Conservation (phyloP, 2,329 filamentous ascomycete genomes). For the Colletotrichum sp. region DNA sequence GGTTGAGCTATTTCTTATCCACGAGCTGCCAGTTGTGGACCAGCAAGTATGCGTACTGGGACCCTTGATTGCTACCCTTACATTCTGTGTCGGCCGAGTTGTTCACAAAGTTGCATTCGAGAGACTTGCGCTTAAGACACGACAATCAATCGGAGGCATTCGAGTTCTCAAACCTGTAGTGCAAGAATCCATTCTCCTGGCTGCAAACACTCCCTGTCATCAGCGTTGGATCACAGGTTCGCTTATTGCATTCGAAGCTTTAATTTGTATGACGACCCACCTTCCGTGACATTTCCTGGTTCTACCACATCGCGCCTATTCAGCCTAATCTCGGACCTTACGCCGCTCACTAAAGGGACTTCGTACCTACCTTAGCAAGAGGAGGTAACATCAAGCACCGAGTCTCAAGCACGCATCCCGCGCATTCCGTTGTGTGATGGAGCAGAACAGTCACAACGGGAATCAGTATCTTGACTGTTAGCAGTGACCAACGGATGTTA, state of each 20-base stretch:
- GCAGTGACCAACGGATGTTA: fast-evolving
- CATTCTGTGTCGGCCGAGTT: too few relatives aligned
- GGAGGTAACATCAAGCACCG: background rate
- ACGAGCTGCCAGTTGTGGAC: background rate
- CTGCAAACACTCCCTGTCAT: background rate
- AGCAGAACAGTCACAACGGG: background rate
- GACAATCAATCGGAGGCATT: background rate
- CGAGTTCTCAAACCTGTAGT: background rate
- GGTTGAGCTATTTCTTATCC: background rate
- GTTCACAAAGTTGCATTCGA: background rate
- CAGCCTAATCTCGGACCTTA: background rate
- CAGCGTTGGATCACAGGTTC: background rate
- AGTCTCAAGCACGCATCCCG: background rate
- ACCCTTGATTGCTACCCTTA: background rate
- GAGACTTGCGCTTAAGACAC: background rate
- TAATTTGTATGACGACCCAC: background rate
- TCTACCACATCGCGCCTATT: background rate
- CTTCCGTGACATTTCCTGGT: background rate
- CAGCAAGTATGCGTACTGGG: background rate
- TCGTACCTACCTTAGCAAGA: too few relatives aligned
- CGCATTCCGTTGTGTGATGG: background rate
- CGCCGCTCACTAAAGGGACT: background rate
- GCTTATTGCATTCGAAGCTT: background rate
- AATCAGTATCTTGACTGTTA: fast-evolving
- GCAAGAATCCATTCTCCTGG: background rate